These are phyloP conservation scores for Bassia scoparia DNA, from an alignment of 148 eudicot species.

Conservation along the genomic window DNA sequence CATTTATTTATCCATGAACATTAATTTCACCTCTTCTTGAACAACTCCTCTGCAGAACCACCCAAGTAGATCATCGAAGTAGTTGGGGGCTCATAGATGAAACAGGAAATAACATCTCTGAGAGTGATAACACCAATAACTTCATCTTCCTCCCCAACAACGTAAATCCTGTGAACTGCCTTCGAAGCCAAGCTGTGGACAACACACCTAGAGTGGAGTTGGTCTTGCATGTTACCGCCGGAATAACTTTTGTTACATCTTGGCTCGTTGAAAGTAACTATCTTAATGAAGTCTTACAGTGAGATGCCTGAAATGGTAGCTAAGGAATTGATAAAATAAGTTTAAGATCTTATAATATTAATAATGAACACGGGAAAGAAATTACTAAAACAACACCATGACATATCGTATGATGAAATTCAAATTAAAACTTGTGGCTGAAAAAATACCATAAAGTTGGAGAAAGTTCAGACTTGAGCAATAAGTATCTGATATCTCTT, in stretches of 20 bases:
- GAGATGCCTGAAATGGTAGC: conserved; percentile 53
- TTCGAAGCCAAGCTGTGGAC: conserved; percentile 63
- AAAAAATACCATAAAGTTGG: conserved; percentile 61
- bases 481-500: conserved; percentile 72
- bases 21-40: conserved; percentile 39
- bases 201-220: conserved; percentile 56
- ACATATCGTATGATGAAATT: background rate
- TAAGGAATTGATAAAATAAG: background rate
- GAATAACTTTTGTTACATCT: conserved; percentile 39
- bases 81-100: conserved; percentile 77
- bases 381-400: background rate
- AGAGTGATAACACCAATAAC: conserved; percentile 79
- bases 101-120: conserved; percentile 91
- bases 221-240: conserved; percentile 69
- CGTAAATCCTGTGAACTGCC: conserved; percentile 69
- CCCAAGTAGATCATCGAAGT: conserved; percentile 67
- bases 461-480: conserved; percentile 73
- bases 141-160: conserved; percentile 38
- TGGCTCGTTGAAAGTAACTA: conserved; percentile 39
- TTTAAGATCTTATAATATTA: background rate
- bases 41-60: conserved; percentile 51
- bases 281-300: conserved; percentile 68
- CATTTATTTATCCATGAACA: conserved; percentile 15
- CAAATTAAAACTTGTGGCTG: background rate
- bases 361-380: background rate